These are phyloP conservation scores for Phycomyces nitens DNA, from an alignment of 192 early-diverging fungal species.

Conservation along the genomic window DNA sequence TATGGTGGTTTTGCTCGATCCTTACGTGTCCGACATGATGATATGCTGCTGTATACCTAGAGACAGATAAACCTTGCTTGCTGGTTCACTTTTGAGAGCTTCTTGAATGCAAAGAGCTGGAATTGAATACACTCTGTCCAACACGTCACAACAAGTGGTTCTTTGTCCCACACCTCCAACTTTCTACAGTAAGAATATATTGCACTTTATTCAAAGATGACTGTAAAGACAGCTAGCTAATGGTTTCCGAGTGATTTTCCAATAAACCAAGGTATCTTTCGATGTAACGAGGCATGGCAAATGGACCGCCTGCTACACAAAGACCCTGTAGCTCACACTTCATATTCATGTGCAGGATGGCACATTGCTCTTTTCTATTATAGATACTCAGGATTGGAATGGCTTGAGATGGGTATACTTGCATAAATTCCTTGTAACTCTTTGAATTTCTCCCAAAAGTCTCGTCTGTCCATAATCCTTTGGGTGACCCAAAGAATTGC, in stretches of 20 bases:
- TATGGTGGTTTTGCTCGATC: neutral
- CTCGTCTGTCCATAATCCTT: neutral
- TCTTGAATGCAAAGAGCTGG: neutral
- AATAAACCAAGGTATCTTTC: too few relatives aligned
- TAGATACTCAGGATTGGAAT: neutral
- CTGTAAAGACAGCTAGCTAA: too few relatives aligned
- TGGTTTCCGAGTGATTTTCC: too few relatives aligned
- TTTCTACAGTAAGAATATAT: too few relatives aligned
- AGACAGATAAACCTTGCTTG: neutral
- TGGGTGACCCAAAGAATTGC: neutral
- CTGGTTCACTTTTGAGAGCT: too few relatives aligned
- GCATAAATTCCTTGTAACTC: constrained; percentile 9
- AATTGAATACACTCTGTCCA: too few relatives aligned
- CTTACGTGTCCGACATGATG: constrained; percentile 2
- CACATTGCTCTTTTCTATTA: constrained; percentile 10
- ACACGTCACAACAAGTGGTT: too few relatives aligned
- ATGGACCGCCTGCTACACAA: constrained; percentile 6
- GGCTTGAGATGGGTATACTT: neutral
- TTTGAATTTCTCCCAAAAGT: constrained; percentile 2
- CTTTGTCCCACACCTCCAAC: too few relatives aligned
- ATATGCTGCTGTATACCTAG: neutral
- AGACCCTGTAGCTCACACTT: constrained; percentile 17
- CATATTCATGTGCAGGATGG: neutral
- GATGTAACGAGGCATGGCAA: neutral
- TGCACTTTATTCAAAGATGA: too few relatives aligned